A percentile compares a stretch with the other conserved stretches of the same genome.
Evolutionary conservation across 2,329 filamentous ascomycete species (phyloP).

Genomic region (Monosporascus sp.): DNA sequence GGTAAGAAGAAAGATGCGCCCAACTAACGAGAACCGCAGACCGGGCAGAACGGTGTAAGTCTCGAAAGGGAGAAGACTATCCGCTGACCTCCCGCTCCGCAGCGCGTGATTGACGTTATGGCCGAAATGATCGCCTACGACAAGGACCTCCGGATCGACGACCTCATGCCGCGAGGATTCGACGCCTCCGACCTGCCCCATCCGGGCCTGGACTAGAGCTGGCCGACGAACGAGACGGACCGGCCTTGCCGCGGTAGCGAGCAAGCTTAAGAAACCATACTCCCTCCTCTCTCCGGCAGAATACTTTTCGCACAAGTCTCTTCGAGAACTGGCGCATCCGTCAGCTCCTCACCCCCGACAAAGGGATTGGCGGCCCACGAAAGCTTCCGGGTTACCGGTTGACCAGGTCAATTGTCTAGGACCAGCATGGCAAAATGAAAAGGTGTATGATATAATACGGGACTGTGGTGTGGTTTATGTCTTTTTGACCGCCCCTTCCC

Average conservation of each 20-base stretch:
- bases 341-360: too few relatives aligned
- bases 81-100: not conserved
- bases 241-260: not conserved
- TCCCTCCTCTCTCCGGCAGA: too few relatives aligned
- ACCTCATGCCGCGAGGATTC: conserved; percentile 5
- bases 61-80: too few relatives aligned
- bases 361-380: too few relatives aligned
- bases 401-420: too few relatives aligned
- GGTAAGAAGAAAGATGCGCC: conserved; percentile 42
- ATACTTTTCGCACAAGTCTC: too few relatives aligned
- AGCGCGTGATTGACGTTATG: conserved; percentile 91
- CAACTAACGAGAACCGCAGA: too few relatives aligned
- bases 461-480: conserved; percentile 4
- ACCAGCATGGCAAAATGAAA: not conserved
- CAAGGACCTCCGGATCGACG: conserved; percentile 59
- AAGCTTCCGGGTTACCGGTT: too few relatives aligned
- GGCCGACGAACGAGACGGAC: conserved; percentile 1
- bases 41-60: too few relatives aligned
- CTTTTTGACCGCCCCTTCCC: not conserved
- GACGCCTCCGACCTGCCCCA: conserved; percentile 44
- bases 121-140: conserved; percentile 98
- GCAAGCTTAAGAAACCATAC: not conserved
- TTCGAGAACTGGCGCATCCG: too few relatives aligned
- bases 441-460: conserved; percentile 24
- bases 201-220: conserved; percentile 48